These are phyloP conservation scores for Ustilago shanxiensis DNA, from an alignment of 1,284 basidiomycete species.

Conservation along the genomic window DNA sequence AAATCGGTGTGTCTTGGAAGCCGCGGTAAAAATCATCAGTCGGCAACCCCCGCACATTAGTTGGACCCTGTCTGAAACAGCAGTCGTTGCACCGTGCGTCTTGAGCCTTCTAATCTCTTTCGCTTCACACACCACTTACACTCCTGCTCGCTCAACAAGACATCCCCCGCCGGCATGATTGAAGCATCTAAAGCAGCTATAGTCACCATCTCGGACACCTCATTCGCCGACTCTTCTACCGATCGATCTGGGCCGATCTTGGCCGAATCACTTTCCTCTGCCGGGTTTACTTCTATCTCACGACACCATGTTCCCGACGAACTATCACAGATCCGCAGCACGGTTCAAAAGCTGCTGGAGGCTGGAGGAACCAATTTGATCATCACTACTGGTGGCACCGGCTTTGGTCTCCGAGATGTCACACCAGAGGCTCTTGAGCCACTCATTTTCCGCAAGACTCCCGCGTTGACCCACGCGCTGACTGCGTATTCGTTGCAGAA, in stretches of 20 bases:
- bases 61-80: not conserved
- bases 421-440: constrained; percentile 84
- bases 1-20: not conserved
- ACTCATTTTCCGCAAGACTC: constrained; percentile 80
- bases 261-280: constrained; percentile 2
- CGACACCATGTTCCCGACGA: constrained; percentile 49
- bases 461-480: constrained; percentile 83
- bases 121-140: not conserved
- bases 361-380: constrained; percentile 30
- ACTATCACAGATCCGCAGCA: constrained; percentile 1
- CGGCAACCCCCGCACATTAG: not conserved
- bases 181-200: constrained; percentile 18
- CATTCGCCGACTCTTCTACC: constrained; percentile 22
- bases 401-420: constrained; percentile 81
- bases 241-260: constrained; percentile 59
- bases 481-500: constrained; percentile 78
- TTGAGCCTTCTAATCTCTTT: not conserved
- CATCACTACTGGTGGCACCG: constrained; percentile 86
- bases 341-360: constrained; percentile 25
- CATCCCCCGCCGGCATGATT: not conserved
- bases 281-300: constrained; percentile 19
- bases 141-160: not conserved
- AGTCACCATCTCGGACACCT: constrained; percentile 57
- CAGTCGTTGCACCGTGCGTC: constrained; percentile 2
- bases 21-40: constrained; percentile 5